Percentiles rank a stretch among this genome's conserved stretches.
phyloP scores from a whole-genome alignment of 768 basidiomycete species.

The Naganishia friedmannii region DNA sequence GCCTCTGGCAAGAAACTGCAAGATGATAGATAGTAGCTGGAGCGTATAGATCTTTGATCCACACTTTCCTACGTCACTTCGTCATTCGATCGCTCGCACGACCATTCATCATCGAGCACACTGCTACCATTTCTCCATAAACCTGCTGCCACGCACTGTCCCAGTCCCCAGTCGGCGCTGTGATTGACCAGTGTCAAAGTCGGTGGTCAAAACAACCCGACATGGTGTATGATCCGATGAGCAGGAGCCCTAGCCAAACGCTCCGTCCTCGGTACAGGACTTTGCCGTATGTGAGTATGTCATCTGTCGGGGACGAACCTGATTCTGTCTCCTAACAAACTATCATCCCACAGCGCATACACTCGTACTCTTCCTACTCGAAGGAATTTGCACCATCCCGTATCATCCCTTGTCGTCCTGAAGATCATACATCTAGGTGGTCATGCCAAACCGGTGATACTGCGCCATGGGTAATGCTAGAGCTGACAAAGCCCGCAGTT shows the following conservation, averaged over 20 bases:
- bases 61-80: too few species aligned
- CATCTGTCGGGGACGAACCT: not conserved
- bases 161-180: too few species aligned
- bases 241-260: not conserved
- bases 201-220: too few species aligned
- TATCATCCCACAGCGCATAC: slow-evolving; percentile 12
- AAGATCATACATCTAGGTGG: slow-evolving; percentile 33
- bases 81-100: too few species aligned
- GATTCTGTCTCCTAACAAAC: not conserved
- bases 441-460: slow-evolving; percentile 9
- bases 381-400: slow-evolving; percentile 25
- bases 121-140: too few species aligned
- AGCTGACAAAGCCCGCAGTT: slow-evolving; percentile 22
- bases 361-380: slow-evolving; percentile 28
- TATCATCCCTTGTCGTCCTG: slow-evolving; percentile 31
- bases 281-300: slow-evolving; percentile 15
- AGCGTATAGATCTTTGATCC: too few species aligned
- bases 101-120: too few species aligned
- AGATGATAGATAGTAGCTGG: too few species aligned
- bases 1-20: too few species aligned
- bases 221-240: not conserved
- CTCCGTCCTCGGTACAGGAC: not conserved
- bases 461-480: slow-evolving; percentile 31
- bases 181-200: too few species aligned
- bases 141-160: too few species aligned